Base-by-base conservation (phyloP, 23 red algal genomes). In the Gracilaria gracilis region DNA sequence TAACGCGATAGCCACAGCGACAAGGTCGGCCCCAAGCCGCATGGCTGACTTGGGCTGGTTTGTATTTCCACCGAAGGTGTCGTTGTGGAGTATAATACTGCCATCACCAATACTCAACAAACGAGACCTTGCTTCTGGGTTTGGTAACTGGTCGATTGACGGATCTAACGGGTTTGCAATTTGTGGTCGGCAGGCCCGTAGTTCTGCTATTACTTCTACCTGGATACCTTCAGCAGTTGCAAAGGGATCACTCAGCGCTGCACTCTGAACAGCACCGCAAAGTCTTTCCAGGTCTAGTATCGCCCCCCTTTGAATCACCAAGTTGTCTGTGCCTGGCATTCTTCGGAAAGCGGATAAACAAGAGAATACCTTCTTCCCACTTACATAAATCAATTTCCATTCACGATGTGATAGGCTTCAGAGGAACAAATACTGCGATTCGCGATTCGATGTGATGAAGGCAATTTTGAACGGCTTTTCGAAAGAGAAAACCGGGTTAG, bases 1-100 rank as follows among this genome's bases (percentile, higher is more conserved):
- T 29, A 92, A 76, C 5, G 89, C 89, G 54, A 83, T 61, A 37
- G 89, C 77, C 17, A 92, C 89, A 39, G 89, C 64, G 20, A 92
- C 80, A 61, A 84, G 53, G 37, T 92, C 89, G 4, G 89, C 54
- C 42, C 79, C 89, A 23, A 92, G 89, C 23, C 78, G 58, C 25
- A 84, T 80, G 28, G 40, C 2, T 1, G 82, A 54, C n/a, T 37
- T 55, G 32, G 49, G 21, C 11, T 39, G 36, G 25, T 28, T 71
- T 54, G 21, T 38, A 62, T 35, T 24, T 28, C 19, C 36, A 72
- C 35, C 27, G 17, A 35, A 21, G 14, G 25, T 29, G 7, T 66
- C 57, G 31, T 64, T 46, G 19, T 55, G 51, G 20, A 90, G 71
- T 42, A 57, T 81, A 50, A 90, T 29, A 39, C 28, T 80, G n/a